phyloP scores from a whole-genome alignment of 306 rosid genomes.

The Geum urbanum region DNA sequence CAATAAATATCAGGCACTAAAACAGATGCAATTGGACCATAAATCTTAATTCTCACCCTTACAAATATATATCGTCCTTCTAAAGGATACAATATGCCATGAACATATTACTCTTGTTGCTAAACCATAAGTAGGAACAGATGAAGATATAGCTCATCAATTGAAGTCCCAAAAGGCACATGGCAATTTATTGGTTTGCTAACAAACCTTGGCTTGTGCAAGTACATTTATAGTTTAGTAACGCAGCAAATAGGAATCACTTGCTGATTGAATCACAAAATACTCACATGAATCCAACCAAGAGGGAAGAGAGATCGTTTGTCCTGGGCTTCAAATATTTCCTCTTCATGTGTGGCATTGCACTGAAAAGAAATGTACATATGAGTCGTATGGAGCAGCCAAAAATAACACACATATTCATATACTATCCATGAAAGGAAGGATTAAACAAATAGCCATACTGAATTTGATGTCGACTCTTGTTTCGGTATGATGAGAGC shows the following conservation, averaged over 20 bases:
- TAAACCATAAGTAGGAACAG: background rate
- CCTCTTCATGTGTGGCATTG: constrained; percentile 92
- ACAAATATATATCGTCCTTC: background rate
- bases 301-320: constrained; percentile 89
- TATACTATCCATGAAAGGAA: constrained; percentile 17
- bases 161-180: background rate
- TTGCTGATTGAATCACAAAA: constrained; percentile 4
- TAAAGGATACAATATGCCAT: background rate
- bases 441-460: constrained; percentile 41
- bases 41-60: background rate
- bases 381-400: background rate
- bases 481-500: constrained; percentile 94
- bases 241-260: background rate
- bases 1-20: constrained; percentile 1
- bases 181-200: background rate
- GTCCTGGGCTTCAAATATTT: constrained; percentile 93
- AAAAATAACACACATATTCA: background rate
- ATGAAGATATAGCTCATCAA: background rate
- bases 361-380: constrained; percentile 53
- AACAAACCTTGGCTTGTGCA: background rate
- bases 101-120: background rate
- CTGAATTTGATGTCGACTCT: constrained; percentile 86
- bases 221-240: background rate
- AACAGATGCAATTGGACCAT: background rate
- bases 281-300: constrained; percentile 99